Evolutionary conservation across 164 flowering plant genomes (phyloP).

Genomic region (Kingdonia uniflora): DNA sequence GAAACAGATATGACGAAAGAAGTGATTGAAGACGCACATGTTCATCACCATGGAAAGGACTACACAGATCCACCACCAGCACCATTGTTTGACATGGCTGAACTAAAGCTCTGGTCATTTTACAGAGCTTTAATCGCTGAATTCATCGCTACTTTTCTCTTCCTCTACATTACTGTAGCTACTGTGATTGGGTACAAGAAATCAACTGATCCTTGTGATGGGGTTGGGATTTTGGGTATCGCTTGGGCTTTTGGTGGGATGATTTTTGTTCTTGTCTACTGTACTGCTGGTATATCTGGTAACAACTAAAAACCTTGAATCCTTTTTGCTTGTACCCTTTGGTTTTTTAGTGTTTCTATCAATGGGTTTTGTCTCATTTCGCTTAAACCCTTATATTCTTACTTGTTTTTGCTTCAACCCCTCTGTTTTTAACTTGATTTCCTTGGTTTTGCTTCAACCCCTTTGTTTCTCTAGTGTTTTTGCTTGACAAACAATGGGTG

Average conservation of each 20-base stretch:
- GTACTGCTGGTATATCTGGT: slow-evolving; percentile 44
- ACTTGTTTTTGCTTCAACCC: too few relatives aligned
- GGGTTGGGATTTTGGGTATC: slow-evolving; percentile 32
- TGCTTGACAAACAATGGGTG: too few relatives aligned
- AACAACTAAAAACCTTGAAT: not conserved
- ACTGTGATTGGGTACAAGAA: slow-evolving; percentile 34
- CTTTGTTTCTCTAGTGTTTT: too few relatives aligned
- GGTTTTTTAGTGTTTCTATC: not conserved
- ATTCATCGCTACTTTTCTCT: slow-evolving; percentile 24
- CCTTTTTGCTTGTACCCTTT: not conserved
- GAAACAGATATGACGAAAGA: slow-evolving; percentile 30
- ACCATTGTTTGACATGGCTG: slow-evolving; percentile 28
- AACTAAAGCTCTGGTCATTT: slow-evolving; percentile 32
- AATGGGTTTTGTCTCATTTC: not conserved
- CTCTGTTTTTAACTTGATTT: too few relatives aligned
- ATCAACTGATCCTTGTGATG: slow-evolving; percentile 13
- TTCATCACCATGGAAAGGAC: slow-evolving; percentile 24
- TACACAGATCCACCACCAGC: slow-evolving; percentile 39
- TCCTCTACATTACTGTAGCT: slow-evolving; percentile 27
- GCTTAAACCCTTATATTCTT: too few relatives aligned
- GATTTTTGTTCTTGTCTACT: slow-evolving; percentile 39
- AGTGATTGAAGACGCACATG: slow-evolving; percentile 20
- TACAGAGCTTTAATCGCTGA: slow-evolving; percentile 36
- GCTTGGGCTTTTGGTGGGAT: slow-evolving; percentile 44
- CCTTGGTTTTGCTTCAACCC: too few relatives aligned